Conservation (phyloP, 1,139 yeast species). For the Yamadazyma dendronema region DNA sequence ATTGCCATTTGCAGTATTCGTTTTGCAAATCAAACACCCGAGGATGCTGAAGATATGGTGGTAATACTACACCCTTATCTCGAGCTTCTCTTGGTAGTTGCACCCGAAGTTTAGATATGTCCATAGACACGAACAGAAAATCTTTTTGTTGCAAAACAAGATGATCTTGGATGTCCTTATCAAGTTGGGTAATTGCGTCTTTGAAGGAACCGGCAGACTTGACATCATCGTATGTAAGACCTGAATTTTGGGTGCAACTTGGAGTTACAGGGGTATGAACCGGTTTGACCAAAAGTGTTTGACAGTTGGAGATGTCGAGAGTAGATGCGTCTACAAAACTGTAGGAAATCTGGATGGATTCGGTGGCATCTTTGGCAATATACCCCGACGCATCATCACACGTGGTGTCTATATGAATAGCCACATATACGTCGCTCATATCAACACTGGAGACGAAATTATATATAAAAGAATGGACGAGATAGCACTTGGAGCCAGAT, state of each 20-base stretch:
- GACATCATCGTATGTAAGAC: constrained; percentile 64
- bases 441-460: background rate
- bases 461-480: background rate
- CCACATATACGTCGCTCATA: constrained; percentile 63
- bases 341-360: constrained; percentile 70
- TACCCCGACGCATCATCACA: constrained; percentile 64
- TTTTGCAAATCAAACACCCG: constrained; percentile 71
- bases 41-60: constrained; percentile 74
- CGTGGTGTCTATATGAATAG: constrained; percentile 63
- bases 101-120: constrained; percentile 70
- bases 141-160: constrained; percentile 45
- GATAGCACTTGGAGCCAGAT: too few relatives aligned
- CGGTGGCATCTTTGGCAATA: constrained; percentile 62
- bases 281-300: constrained; percentile 57
- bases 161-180: constrained; percentile 45
- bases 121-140: constrained; percentile 66
- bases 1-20: constrained; percentile 74
- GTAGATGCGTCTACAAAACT: constrained; percentile 39
- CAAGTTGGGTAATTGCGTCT: constrained; percentile 59
- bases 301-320: constrained; percentile 34
- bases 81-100: constrained; percentile 79
- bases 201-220: constrained; percentile 52
- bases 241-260: constrained; percentile 51
- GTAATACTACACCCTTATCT: constrained; percentile 70
- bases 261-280: constrained; percentile 67